Evolutionary conservation across 2,329 filamentous ascomycete species (phyloP), one percentile per base, ranked within the genome.

Genomic region (Cladosporium cucumerinum): DNA sequence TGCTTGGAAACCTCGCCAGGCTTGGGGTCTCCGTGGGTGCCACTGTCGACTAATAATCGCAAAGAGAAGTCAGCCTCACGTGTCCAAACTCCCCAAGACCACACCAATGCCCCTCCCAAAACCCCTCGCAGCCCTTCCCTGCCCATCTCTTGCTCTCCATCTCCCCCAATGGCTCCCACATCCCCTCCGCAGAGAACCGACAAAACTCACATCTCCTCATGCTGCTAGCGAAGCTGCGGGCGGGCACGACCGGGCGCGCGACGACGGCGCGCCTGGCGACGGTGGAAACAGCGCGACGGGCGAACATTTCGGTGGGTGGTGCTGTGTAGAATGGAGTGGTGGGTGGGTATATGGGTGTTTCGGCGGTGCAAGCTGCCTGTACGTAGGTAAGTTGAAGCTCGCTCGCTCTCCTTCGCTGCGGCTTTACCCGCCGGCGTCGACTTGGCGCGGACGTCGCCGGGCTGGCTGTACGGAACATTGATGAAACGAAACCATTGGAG

Each of bases 241-340:
- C 74, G 70, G 77, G 75, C 66, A 77, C 67, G 68, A 78, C 65
- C 18, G 72, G 72, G 46, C 69, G 78, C 68, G 69, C 68, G 67
- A 79, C 73, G 70, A 78, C 77, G 64, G 75, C 76, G 71, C 80
- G 80, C 76, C 80, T 77, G 66, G 77, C 77, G 68, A 82, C 78
- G 71, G 79, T 78, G 66, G 82, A 75, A 66, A 79, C 81, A 68
- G 81, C 82, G 75, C 82, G 81, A 71, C 82, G 80, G 75, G 83
- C 77, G 72, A 83, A 76, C 75, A 76, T 76, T n/a, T 49, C 18
- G 52, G 62, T 46, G 39, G 39, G 39, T 46, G 39, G 39, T 71
- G 66, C 69, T 66, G 67, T 18, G 34, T 62, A 34, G 61, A 62
- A 36, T 61, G 48, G 59, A 52, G 48, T 61, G n/a, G n/a, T n/a